Conservation (phyloP, 768 basidiomycete species). For the Mycena venus region DNA sequence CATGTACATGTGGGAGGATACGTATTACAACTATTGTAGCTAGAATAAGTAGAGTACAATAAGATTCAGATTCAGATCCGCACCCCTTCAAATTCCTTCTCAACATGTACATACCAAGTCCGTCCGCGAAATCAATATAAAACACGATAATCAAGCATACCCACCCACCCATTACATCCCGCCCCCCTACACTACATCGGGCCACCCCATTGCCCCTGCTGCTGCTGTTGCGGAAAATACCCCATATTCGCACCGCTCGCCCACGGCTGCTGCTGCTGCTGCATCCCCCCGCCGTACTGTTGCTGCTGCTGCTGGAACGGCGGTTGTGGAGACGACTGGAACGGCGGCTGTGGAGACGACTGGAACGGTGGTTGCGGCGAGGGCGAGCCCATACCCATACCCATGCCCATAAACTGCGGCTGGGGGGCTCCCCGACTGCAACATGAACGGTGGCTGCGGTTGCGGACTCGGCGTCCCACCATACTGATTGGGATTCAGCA, state of each 20-base stretch:
- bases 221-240: slow-evolving; percentile 34
- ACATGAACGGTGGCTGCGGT: slow-evolving; percentile 44
- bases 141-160: background rate
- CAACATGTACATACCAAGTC: too few relatives aligned
- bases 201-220: slow-evolving; percentile 54
- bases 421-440: slow-evolving; percentile 36
- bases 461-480: slow-evolving; percentile 43
- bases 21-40: background rate
- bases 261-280: slow-evolving; percentile 29
- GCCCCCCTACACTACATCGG: too few relatives aligned
- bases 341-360: slow-evolving; percentile 24
- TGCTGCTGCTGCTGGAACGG: slow-evolving; percentile 15
- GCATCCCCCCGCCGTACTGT: slow-evolving; percentile 25
- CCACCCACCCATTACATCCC: too few relatives aligned
- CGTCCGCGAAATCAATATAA: slow-evolving; percentile 2
- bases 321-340: slow-evolving; percentile 31
- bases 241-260: slow-evolving; percentile 22
- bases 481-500: slow-evolving; percentile 32
- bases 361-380: too few relatives aligned
- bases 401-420: slow-evolving; percentile 33
- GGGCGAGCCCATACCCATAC: too few relatives aligned
- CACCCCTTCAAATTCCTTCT: too few relatives aligned
- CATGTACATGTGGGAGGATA: background rate
- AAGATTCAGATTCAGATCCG: background rate
- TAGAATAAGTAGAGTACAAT: slow-evolving; percentile 13